Conservation (phyloP, 164 flowering plant genomes). For the Macadamia integrifolia region DNA sequence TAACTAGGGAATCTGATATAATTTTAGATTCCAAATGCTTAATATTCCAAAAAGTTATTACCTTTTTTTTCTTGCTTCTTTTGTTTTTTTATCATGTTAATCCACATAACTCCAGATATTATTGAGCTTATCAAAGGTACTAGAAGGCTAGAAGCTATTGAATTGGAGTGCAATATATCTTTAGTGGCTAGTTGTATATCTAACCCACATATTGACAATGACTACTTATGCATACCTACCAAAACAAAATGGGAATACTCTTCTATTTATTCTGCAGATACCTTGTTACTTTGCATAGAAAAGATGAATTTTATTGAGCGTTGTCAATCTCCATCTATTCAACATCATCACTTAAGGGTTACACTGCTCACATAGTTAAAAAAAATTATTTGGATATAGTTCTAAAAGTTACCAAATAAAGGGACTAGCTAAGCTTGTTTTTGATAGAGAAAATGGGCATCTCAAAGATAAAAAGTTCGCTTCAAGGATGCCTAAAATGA, state of each 20-base stretch:
- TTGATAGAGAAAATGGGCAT: neutral
- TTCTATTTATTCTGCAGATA: neutral
- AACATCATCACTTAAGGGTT: neutral
- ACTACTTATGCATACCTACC: too few species aligned
- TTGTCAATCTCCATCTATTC: neutral
- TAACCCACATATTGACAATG: neutral
- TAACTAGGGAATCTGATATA: slow-evolving; percentile 1
- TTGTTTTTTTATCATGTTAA: neutral
- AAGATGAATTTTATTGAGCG: neutral
- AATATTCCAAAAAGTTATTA: neutral
- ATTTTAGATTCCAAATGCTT: neutral
- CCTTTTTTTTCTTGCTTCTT: neutral
- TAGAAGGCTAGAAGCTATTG: neutral
- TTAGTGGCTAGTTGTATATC: neutral
- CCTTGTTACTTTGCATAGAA: neutral
- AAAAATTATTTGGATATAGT: neutral
- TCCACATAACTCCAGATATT: neutral
- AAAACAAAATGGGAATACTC: neutral
- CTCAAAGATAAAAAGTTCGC: neutral
- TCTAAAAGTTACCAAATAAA: neutral
- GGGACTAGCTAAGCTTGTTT: neutral
- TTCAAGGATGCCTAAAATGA: too few species aligned
- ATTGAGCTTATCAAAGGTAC: neutral
- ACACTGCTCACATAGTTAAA: neutral
- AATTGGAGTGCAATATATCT: neutral